Evolutionary conservation across 139 green algal species (phyloP), one percentile per base, ranked within the genome.

Genomic region (Coccomyxa sp.): DNA sequence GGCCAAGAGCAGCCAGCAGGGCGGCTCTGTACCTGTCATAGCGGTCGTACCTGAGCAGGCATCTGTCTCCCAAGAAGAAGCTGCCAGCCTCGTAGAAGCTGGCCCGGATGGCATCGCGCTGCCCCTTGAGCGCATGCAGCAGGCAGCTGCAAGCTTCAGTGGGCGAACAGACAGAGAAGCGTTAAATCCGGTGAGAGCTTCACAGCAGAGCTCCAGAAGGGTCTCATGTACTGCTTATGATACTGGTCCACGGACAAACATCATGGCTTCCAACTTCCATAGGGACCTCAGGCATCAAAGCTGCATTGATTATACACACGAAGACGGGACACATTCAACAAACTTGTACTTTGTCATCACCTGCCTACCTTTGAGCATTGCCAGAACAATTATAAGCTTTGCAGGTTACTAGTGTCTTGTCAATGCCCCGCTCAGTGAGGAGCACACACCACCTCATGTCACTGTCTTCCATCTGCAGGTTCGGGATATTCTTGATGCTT

Each of bases 1-100:
- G n/a, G 86, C 79, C 27, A 83, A 87, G 5, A 76, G 74, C 27
- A 37, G 38, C 29, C 80, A 85, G 39, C 91, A 95, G 82, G 50
- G 50, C 50, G 50, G 50, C 50, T 31, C 22, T 64, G 50, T 64
- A 31, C 50, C 50, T 18, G 50, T 64, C 18, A 64, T 64, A 3
- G 50, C 50, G 50, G 50, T 22, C 22, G 18, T 64, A 22, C 27
- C 50, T 31, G 27, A 64, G 50, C 50, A 64, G 50, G 50, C 22
- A 2, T 6, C 50, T 1, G 50, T 64, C 18, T 64, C 50, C 50
- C 22, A 64, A 3, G 50, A 64, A 22, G 50, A 64, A 31, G 50
- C 50, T 7, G 22, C 27, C 22, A 31, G 18, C 27, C 27, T 64
- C 18, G 50, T 64, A 22, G 50, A 58, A n/a, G 79, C 82, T 40